phyloP scores from a whole-genome alignment of 2,329 filamentous ascomycete species.

The Cucurbitaria berberidis region DNA sequence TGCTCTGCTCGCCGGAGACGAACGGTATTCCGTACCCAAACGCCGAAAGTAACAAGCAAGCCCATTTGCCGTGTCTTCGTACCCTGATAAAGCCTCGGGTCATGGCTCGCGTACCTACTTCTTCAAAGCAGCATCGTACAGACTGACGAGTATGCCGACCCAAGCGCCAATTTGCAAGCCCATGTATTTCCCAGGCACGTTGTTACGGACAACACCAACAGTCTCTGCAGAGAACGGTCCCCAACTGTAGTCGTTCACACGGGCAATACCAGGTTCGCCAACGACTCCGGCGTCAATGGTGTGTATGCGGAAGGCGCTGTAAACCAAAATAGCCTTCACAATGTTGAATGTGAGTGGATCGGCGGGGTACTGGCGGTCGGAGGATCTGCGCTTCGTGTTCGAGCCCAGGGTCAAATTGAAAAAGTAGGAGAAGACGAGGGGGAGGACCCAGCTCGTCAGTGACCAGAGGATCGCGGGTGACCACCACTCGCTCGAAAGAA shows the following conservation, averaged over 20 bases:
- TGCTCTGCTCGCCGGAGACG: neutral
- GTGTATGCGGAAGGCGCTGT: slow-evolving; percentile 71
- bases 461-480: slow-evolving; percentile 78
- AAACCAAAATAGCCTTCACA: slow-evolving; percentile 80
- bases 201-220: slow-evolving; percentile 67
- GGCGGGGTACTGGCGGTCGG: slow-evolving; percentile 63
- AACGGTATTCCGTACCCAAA: neutral
- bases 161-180: slow-evolving; percentile 71
- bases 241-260: slow-evolving; percentile 50
- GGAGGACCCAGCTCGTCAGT: slow-evolving; percentile 72
- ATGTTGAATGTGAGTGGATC: slow-evolving; percentile 93
- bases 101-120: slow-evolving; percentile 44
- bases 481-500: slow-evolving; percentile 84
- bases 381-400: slow-evolving; percentile 53
- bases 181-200: slow-evolving; percentile 74
- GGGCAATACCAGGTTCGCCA: slow-evolving; percentile 57
- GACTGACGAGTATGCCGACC: slow-evolving; percentile 70
- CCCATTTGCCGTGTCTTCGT: neutral
- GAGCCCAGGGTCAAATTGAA: slow-evolving; percentile 78
- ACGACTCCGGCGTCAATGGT: slow-evolving; percentile 18
- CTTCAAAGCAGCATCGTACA: slow-evolving; percentile 80
- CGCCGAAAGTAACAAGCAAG: neutral
- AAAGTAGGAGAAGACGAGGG: slow-evolving; percentile 79
- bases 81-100: neutral
- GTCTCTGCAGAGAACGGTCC: slow-evolving; percentile 66